These are phyloP conservation scores for Calonectria hawksworthii DNA, from an alignment of 2,329 filamentous ascomycete genomes.

Conservation along the genomic window DNA sequence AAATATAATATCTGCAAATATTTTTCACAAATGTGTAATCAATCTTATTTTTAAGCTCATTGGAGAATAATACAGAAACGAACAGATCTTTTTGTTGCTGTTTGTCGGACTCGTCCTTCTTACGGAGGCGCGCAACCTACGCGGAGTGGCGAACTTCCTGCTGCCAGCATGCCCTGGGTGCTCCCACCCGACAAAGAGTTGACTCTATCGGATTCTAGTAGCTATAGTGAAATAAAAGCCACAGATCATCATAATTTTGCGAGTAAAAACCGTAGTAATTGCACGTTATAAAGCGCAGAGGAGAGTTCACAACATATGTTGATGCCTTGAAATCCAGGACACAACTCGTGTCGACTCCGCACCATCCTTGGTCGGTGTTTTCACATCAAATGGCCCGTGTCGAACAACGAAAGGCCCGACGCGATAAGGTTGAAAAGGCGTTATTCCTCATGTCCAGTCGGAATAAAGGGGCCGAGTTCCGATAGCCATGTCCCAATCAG, in stretches of 20 bases:
- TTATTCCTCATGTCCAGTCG: neutral
- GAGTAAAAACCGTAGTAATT: neutral
- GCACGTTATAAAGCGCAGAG: too few relatives aligned
- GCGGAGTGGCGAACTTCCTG: neutral
- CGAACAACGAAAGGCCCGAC: too few relatives aligned
- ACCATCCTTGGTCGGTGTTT: neutral
- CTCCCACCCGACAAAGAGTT: neutral
- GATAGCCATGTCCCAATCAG: neutral
- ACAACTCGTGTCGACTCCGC: neutral
- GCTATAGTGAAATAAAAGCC: too few relatives aligned
- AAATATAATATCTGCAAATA: too few relatives aligned
- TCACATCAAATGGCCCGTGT: neutral
- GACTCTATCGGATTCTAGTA: neutral
- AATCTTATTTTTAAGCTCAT: too few relatives aligned
- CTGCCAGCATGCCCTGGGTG: neutral
- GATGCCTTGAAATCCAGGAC: neutral
- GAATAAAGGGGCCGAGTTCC: too few relatives aligned
- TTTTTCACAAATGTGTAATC: too few relatives aligned
- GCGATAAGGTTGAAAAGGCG: neutral
- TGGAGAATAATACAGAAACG: too few relatives aligned
- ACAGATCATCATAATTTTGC: neutral
- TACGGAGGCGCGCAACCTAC: neutral
- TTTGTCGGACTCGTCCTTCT: too few relatives aligned
- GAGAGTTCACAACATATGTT: constrained; percentile 10
- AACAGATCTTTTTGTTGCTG: too few relatives aligned